These are phyloP conservation scores for Eucalyptus tenuipes DNA, from an alignment of 345 rosid genomes.

Conservation along the genomic window DNA sequence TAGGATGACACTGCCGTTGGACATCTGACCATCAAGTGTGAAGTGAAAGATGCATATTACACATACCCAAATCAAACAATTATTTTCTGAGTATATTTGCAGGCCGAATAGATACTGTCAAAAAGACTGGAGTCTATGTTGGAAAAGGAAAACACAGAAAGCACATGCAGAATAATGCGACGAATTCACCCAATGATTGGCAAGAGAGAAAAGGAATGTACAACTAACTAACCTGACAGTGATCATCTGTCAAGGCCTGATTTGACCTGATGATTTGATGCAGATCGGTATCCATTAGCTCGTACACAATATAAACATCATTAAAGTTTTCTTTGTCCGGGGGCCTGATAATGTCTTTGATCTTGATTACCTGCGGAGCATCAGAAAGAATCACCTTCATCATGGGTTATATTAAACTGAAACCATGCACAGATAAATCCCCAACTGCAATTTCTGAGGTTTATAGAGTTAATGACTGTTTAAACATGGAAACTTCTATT, in stretches of 20 bases:
- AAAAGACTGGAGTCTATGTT: neutral
- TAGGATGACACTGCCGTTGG: neutral
- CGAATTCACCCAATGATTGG: neutral
- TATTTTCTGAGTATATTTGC: neutral
- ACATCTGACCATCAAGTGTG: neutral
- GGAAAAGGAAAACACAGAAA: neutral
- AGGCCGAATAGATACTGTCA: neutral
- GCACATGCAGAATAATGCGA: neutral
- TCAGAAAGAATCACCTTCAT: neutral
- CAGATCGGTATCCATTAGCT: conserved; percentile 90
- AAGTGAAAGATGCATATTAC: neutral
- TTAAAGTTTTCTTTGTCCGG: conserved; percentile 58
- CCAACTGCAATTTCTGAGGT: neutral
- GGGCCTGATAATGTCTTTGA: conserved; percentile 77
- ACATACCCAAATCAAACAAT: neutral
- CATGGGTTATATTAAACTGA: neutral
- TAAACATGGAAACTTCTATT: neutral
- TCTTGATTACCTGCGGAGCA: conserved; percentile 48
- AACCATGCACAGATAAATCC: neutral
- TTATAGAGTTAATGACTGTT: neutral
- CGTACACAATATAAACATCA: conserved; percentile 82
- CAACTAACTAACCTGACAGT: conserved; percentile 54
- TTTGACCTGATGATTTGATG: conserved; percentile 75
- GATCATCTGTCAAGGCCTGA: conserved; percentile 77
- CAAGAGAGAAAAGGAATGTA: neutral